Evolutionary conservation across 139 green algal species (phyloP).

Genomic region (Picochlorum sp.): DNA sequence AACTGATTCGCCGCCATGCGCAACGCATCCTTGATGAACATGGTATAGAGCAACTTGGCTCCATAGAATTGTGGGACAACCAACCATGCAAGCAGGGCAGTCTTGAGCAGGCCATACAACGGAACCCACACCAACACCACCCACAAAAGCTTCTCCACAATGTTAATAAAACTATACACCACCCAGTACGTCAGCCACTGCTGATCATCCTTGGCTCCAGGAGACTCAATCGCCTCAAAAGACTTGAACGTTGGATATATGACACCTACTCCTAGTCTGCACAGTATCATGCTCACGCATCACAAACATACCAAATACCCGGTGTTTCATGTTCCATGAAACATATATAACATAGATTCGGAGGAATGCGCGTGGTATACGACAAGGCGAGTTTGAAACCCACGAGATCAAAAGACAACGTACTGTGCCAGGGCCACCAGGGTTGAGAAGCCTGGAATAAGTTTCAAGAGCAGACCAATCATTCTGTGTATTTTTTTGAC

Average conservation of each 20-base stretch:
- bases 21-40: conserved; percentile 16
- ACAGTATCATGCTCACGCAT: background rate
- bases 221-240: conserved; percentile 27
- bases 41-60: conserved; percentile 16
- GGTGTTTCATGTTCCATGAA: background rate
- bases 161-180: conserved; percentile 11
- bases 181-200: conserved; percentile 39
- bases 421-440: conserved; percentile 4
- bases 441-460: conserved; percentile 14
- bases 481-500: background rate
- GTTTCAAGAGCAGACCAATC: conserved; percentile 4
- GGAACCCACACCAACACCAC: conserved; percentile 25
- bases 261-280: conserved; percentile 20
- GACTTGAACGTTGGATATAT: conserved; percentile 22
- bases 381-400: no score
- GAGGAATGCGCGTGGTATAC: no score
- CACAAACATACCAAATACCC: background rate
- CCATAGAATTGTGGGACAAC: conserved; percentile 18
- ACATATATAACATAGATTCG: background rate
- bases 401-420: background rate
- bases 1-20: conserved; percentile 15
- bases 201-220: conserved; percentile 16
- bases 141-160: conserved; percentile 25
- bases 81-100: conserved; percentile 20
- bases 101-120: conserved; percentile 16